Percentiles rank a stretch among this genome's conserved stretches.
phyloP scores from a whole-genome alignment of 345 rosid genomes.

The Pseudoturritis turrita region DNA sequence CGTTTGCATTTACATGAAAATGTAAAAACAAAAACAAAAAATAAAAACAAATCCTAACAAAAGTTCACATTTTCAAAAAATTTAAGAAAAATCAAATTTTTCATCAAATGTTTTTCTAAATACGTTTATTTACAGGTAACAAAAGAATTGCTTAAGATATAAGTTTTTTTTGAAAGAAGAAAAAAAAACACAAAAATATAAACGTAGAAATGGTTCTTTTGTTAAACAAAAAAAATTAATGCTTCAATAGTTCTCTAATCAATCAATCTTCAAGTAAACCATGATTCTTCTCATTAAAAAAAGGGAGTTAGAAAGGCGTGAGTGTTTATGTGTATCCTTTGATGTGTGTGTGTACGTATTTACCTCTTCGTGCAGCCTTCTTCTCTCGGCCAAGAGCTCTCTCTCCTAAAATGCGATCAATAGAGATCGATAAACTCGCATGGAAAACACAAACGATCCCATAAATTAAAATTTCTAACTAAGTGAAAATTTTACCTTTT shows the following conservation, averaged over 20 bases:
- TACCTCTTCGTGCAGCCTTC: conserved; percentile 41
- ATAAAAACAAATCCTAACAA: too few relatives aligned
- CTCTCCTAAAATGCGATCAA: conserved; percentile 40
- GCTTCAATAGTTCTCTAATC: not conserved
- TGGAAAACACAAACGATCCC: not conserved
- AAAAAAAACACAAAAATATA: not conserved
- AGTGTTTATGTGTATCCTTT: not conserved
- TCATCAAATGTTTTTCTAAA: too few relatives aligned
- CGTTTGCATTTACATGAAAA: too few relatives aligned
- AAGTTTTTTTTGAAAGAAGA: not conserved
- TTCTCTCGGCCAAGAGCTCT: conserved; percentile 41
- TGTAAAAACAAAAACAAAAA: too few relatives aligned
- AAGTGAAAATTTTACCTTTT: conserved; percentile 32
- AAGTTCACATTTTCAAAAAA: too few relatives aligned
- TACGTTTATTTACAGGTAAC: not conserved
- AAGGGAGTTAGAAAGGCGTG: not conserved
- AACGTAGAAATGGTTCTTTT: not conserved
- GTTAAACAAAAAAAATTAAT: not conserved
- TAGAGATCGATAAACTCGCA: not conserved
- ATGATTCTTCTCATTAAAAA: not conserved
- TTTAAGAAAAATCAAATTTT: too few relatives aligned
- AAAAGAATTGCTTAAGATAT: not conserved
- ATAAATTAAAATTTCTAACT: not conserved
- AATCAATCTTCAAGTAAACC: not conserved
- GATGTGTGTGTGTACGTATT: not conserved